Conservation (phyloP, 2,329 filamentous ascomycete species). For the Alternaria brassicae region DNA sequence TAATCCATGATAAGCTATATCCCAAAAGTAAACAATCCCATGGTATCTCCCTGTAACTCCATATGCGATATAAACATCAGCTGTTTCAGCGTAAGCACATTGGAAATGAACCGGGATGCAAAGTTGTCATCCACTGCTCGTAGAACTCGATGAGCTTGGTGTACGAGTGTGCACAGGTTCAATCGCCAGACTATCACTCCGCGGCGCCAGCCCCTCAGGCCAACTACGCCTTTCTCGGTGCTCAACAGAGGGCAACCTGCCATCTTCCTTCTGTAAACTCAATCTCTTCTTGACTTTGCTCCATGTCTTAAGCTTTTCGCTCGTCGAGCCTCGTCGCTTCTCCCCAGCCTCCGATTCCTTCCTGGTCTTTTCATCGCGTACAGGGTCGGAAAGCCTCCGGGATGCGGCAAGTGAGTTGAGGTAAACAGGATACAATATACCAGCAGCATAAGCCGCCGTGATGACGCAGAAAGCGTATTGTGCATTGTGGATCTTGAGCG, state of each 20-base stretch:
- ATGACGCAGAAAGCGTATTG: constrained; percentile 62
- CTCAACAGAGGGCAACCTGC: constrained; percentile 37
- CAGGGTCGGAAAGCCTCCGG: constrained; percentile 60
- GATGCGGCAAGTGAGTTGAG: constrained; percentile 59
- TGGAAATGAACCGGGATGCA: not conserved
- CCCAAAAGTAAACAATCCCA: not conserved
- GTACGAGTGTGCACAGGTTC: constrained; percentile 20
- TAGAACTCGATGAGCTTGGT: constrained; percentile 14
- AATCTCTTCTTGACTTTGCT: constrained; percentile 33
- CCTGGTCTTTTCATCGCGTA: constrained; percentile 44
- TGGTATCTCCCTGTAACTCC: constrained; percentile 9
- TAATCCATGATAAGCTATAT: not conserved
- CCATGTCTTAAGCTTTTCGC: constrained; percentile 30
- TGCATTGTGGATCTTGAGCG: constrained; percentile 49
- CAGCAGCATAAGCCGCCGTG: constrained; percentile 60
- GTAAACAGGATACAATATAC: constrained; percentile 62
- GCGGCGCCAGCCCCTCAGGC: constrained; percentile 36
- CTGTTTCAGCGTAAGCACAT: not conserved
- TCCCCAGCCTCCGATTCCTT: constrained; percentile 34
- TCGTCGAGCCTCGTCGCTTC: constrained; percentile 27
- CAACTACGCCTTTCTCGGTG: constrained; percentile 43
- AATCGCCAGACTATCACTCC: constrained; percentile 21
- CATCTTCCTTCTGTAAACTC: constrained; percentile 28
- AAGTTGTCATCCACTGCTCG: constrained; percentile 4
- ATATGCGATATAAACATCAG: not conserved